A percentile compares a stretch with the other conserved stretches of the same genome.
Evolutionary conservation across 805 yeast species (phyloP).

Genomic region (Saccharomycopsis schoenii): DNA sequence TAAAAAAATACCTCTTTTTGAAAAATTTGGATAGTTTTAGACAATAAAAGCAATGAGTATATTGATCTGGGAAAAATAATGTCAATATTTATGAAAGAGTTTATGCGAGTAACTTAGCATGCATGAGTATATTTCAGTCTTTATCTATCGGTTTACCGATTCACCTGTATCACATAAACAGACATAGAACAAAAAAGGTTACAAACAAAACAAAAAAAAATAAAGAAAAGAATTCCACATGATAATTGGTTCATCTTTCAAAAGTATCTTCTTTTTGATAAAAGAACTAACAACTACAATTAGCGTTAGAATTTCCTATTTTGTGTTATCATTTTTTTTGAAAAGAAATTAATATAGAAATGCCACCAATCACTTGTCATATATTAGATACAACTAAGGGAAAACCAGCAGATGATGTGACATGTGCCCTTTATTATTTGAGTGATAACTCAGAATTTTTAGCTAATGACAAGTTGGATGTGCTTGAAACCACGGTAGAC

Average conservation of each 20-base stretch:
- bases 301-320: no score
- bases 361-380: slow-evolving; percentile 74
- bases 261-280: background rate
- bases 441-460: slow-evolving; percentile 17
- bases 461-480: background rate
- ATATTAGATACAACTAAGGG: slow-evolving; percentile 79
- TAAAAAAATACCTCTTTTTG: background rate
- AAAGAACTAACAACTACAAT: background rate
- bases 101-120: background rate
- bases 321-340: background rate
- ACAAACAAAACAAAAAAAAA: background rate
- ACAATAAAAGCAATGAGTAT: no score
- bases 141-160: background rate
- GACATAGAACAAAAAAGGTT: background rate
- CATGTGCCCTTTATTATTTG: slow-evolving; percentile 44
- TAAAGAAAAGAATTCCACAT: background rate
- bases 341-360: background rate
- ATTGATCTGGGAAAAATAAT: no score
- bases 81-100: background rate
- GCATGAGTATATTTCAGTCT: background rate
- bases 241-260: background rate
- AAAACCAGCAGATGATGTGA: slow-evolving; percentile 69
- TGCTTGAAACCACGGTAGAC: background rate
- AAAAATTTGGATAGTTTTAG: no score
- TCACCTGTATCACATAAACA: background rate